Evolutionary conservation across 2,329 filamentous ascomycete species (phyloP).

Genomic region (Fusarium albosuccineum): DNA sequence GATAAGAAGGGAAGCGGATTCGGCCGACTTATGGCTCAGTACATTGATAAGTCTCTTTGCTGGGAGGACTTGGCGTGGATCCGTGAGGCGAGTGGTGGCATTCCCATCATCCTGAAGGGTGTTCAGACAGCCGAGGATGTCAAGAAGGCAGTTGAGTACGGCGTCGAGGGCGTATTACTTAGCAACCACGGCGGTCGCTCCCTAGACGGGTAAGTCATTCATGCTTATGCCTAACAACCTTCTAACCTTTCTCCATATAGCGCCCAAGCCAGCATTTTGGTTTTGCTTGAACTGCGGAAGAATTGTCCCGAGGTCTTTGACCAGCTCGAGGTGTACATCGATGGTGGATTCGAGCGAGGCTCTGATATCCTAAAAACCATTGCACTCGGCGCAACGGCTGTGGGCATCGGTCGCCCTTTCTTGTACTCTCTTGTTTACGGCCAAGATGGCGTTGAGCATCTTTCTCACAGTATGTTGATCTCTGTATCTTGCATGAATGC

Average conservation of each 20-base stretch:
- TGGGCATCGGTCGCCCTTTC: constrained; percentile 64
- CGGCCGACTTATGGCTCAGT: constrained; percentile 63
- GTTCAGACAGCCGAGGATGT: constrained; percentile 68
- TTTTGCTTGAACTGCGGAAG: constrained; percentile 63
- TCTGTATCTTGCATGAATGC: not conserved
- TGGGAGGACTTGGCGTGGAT: constrained; percentile 68
- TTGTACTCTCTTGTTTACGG: constrained; percentile 65
- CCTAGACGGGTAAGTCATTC: constrained; percentile 57
- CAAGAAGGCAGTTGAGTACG: constrained; percentile 59
- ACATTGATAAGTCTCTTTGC: constrained; percentile 62
- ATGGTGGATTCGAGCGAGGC: constrained; percentile 65
- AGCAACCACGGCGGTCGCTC: constrained; percentile 71
- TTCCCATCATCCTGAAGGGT: constrained; percentile 67
- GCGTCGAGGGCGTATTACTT: constrained; percentile 65
- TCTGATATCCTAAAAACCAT: constrained; percentile 66
- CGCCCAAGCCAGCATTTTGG: constrained; percentile 61
- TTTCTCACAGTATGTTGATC: constrained; percentile 64
- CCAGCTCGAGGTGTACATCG: constrained; percentile 63
- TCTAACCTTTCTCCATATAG: constrained; percentile 9
- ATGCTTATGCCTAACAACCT: not conserved
- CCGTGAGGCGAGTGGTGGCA: constrained; percentile 52
- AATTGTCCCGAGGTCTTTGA: constrained; percentile 61
- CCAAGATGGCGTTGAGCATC: constrained; percentile 64
- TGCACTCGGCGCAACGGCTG: constrained; percentile 65
- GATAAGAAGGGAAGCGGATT: constrained; percentile 66